These are phyloP conservation scores for Mycena galopus DNA, from an alignment of 768 basidiomycete genomes.

Conservation along the genomic window DNA sequence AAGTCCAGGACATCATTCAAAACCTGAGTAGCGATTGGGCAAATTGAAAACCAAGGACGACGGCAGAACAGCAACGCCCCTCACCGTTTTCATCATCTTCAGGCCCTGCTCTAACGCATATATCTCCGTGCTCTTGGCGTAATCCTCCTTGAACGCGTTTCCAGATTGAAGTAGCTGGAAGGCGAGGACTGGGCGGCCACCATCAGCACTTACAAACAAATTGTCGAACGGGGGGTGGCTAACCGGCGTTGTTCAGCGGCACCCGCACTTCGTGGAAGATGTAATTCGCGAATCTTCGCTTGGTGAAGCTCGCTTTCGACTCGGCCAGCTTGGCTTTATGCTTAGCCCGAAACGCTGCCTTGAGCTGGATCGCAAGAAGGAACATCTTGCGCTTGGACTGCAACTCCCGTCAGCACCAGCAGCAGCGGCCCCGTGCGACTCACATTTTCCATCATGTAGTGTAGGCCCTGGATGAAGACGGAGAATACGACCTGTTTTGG, in stretches of 20 bases:
- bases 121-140: conserved; percentile 54
- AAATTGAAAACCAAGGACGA: background rate
- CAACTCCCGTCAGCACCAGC: background rate
- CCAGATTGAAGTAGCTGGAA: conserved; percentile 60
- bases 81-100: conserved; percentile 51
- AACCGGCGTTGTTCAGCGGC: conserved; percentile 62
- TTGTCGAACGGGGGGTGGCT: background rate
- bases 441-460: conserved; percentile 44
- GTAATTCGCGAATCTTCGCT: conserved; percentile 59
- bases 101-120: conserved; percentile 54
- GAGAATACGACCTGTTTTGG: conserved; percentile 36
- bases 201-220: background rate
- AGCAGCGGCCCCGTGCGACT: background rate
- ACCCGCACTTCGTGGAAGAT: conserved; percentile 65
- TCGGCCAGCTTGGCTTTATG: conserved; percentile 55
- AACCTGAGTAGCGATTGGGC: conserved; percentile 44
- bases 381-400: conserved; percentile 54
- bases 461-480: conserved; percentile 39
- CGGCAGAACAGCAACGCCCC: background rate
- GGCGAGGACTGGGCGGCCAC: conserved; percentile 47
- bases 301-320: conserved; percentile 47
- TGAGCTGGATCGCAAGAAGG: conserved; percentile 49
- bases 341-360: conserved; percentile 35
- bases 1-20: conserved; percentile 55
- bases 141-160: conserved; percentile 47